Evolutionary conservation across 768 basidiomycete genomes (phyloP).

Genomic region (Pulveroboletus sp.): DNA sequence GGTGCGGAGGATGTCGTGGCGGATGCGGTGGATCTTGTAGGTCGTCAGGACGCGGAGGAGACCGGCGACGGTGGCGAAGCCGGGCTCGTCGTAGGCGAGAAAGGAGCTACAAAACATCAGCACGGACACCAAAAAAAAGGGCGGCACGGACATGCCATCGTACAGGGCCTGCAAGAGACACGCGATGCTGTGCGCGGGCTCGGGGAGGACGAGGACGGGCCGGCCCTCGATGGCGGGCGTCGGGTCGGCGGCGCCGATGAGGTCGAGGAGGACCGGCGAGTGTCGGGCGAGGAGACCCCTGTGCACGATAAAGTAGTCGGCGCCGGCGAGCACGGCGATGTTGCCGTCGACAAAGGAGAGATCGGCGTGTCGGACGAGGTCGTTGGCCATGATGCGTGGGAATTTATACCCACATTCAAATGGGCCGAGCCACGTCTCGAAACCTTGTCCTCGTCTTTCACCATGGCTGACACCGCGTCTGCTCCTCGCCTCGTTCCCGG

Average conservation of each 20-base stretch:
- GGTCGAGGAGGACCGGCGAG: slow-evolving; percentile 47
- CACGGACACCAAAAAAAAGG: slow-evolving; percentile 2
- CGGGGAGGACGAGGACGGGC: slow-evolving; percentile 52
- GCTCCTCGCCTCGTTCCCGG: slow-evolving; percentile 68
- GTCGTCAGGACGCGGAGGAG: slow-evolving; percentile 63
- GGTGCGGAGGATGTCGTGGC: slow-evolving; percentile 52
- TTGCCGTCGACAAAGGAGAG: slow-evolving; percentile 72
- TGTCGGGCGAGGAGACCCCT: slow-evolving; percentile 62
- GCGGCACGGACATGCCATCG: slow-evolving; percentile 60
- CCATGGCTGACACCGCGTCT: slow-evolving; percentile 35
- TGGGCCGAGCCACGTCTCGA: too few species aligned
- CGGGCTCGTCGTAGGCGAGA: slow-evolving; percentile 44
- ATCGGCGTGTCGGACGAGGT: slow-evolving; percentile 44
- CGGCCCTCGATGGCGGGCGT: slow-evolving; percentile 47
- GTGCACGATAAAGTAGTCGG: slow-evolving; percentile 68
- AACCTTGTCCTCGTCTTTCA: not conserved
- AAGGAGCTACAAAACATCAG: slow-evolving; percentile 38
- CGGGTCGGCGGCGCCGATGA: slow-evolving; percentile 34
- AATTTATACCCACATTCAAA: too few species aligned
- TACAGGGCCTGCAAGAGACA: slow-evolving; percentile 64
- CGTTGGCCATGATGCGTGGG: slow-evolving; percentile 21
- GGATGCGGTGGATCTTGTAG: slow-evolving; percentile 59
- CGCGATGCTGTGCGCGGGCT: slow-evolving; percentile 54
- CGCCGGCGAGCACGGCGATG: slow-evolving; percentile 55
- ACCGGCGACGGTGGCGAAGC: slow-evolving; percentile 53